These are phyloP conservation scores for Coriaria nepalensis DNA, from an alignment of 306 rosid species.

Conservation along the genomic window DNA sequence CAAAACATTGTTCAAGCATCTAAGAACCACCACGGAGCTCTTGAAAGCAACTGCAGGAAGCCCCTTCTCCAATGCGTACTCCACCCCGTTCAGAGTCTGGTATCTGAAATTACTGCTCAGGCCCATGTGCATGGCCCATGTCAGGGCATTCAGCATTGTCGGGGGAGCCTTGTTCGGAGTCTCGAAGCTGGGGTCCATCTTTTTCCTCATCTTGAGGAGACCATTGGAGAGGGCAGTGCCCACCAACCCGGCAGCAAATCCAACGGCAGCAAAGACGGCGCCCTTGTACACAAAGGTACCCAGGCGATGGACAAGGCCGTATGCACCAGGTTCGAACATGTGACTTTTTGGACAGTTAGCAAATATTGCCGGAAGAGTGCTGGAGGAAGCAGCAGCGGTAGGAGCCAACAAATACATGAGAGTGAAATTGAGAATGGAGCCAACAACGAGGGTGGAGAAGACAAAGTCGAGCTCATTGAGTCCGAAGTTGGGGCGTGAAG, in stretches of 20 bases:
- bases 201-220: conserved; percentile 59
- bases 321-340: conserved; percentile 85
- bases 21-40: conserved; percentile 61
- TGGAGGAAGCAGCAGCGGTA: conserved; percentile 33
- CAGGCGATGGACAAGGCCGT: conserved; percentile 29
- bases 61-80: conserved; percentile 56
- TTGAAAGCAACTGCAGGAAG: conserved; percentile 64
- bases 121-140: conserved; percentile 95
- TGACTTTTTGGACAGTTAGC: conserved; percentile 71
- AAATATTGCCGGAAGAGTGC: conserved; percentile 45
- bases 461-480: conserved; percentile 94
- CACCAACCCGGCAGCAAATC: conserved; percentile 65
- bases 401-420: conserved; percentile 94
- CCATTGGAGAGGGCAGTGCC: conserved; percentile 84
- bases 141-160: conserved; percentile 55
- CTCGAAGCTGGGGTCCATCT: conserved; percentile 77
- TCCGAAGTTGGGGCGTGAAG: conserved; percentile 92
- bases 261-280: conserved; percentile 57
- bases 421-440: conserved; percentile 75
- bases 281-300: conserved; percentile 82
- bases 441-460: conserved; percentile 91
- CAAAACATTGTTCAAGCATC: conserved; percentile 67
- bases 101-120: conserved; percentile 73
- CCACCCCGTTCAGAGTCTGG: conserved; percentile 69
- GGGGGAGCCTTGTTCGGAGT: conserved; percentile 86